Base-by-base conservation (phyloP, 2,329 filamentous ascomycete genomes). In the Beauveria caledonica region DNA sequence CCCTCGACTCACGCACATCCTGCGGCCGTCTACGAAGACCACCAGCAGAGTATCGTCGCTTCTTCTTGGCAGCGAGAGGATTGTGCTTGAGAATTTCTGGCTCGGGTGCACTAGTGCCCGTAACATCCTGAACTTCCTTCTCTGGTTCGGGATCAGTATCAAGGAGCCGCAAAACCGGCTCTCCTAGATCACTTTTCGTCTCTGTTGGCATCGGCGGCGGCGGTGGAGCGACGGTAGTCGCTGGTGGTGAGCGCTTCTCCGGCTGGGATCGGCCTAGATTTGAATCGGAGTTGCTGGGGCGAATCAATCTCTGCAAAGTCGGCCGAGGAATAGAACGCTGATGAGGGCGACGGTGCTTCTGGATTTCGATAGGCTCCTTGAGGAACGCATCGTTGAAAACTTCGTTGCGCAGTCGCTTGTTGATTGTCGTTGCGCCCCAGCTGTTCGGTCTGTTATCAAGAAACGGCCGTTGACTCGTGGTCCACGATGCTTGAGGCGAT, bases 381-480 rank as follows among this genome's bases (percentile, higher is more conserved):
- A 91, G 78, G 68, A 97, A 97, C 0, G 93, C 93, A 70, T 97
- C 92, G 44, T 92, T 90, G 69, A 97, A 88, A 1, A 97, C 92
- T 71, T 96, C 90, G 70, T 96, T 93, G 62, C 92, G 87, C 44
- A 97, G 75, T 62, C 87, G 86, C 67, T 89, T 88, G 70, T 97
- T 97, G 62, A 97, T 89, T 23, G 88, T 92, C 0, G 92, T 97
- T 17, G 92, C 91, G 8, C 93, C 92, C 92, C 93, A 97, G 68
- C 85, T 86, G 65, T 84, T 84, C 8, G 84, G 81, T 21, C 81
- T 77, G 48, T 84, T 78, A 25, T 84, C 80, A 62, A 86, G 75
- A 50, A 73, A 62, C 64, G 78, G 66, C 59, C 76, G 67, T 39
- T 60, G 48, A 48, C 65, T 63, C 25, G 62, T 7, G 11, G 58